Conservation (phyloP, 2,329 filamentous ascomycete species). For the Colletotrichum noveboracense region DNA sequence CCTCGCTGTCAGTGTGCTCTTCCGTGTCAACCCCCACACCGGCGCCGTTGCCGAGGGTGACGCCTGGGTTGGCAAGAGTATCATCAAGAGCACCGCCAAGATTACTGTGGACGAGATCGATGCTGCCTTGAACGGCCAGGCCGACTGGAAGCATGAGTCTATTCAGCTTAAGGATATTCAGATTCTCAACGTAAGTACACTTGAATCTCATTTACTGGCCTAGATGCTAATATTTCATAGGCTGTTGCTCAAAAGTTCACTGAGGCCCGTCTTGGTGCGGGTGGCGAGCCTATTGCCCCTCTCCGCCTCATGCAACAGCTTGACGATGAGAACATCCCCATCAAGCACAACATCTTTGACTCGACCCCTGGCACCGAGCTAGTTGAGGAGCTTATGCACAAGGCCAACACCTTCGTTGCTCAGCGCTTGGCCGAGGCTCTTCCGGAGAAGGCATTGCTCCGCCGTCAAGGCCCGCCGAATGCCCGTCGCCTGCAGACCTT, state of each 20-base stretch:
- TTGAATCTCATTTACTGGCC: not conserved
- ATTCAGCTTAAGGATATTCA: constrained; percentile 79
- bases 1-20: constrained; percentile 90
- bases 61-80: constrained; percentile 90
- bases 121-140: constrained; percentile 71
- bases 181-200: constrained; percentile 69
- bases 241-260: constrained; percentile 89
- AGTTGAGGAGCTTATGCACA: constrained; percentile 93
- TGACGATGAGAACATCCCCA: constrained; percentile 97
- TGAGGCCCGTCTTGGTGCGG: constrained; percentile 82
- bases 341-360: constrained; percentile 95
- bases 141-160: constrained; percentile 66
- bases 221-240: constrained; percentile 41
- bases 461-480: constrained; percentile 85
- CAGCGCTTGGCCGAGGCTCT: constrained; percentile 80
- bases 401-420: constrained; percentile 88
- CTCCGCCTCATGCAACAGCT: constrained; percentile 91
- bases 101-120: constrained; percentile 88
- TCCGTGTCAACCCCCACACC: constrained; percentile 83
- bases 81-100: constrained; percentile 91
- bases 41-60: constrained; percentile 83
- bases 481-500: constrained; percentile 88
- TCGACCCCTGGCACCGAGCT: constrained; percentile 88
- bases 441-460: constrained; percentile 91
- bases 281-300: constrained; percentile 79